phyloP scores from a whole-genome alignment of 495 filamentous ascomycete genomes.

The Daldinia grandis region DNA sequence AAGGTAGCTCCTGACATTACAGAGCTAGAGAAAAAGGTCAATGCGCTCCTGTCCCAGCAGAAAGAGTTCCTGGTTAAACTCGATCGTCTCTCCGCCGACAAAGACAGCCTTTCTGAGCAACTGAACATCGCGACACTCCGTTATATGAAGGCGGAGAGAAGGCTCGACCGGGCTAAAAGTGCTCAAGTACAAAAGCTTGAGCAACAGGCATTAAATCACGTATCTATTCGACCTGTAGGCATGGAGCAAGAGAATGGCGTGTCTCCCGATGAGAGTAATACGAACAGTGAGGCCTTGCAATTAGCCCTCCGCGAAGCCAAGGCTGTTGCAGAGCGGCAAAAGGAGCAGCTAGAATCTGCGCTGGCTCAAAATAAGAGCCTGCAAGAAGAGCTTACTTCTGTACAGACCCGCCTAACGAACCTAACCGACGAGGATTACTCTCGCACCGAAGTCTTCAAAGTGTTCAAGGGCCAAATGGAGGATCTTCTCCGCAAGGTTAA shows the following conservation, averaged over 20 bases:
- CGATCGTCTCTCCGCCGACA: constrained; percentile 78
- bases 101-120: constrained; percentile 82
- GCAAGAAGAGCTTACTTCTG: constrained; percentile 77
- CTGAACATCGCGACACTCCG: constrained; percentile 85
- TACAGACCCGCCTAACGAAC: constrained; percentile 63
- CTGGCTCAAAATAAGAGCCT: constrained; percentile 82
- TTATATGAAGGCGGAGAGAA: constrained; percentile 94
- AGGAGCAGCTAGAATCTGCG: constrained; percentile 82
- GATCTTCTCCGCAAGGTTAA: constrained; percentile 92
- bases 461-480: constrained; percentile 86
- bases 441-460: constrained; percentile 90
- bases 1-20: constrained; percentile 69
- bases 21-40: constrained; percentile 76
- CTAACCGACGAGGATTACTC: constrained; percentile 93
- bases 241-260: constrained; percentile 61
- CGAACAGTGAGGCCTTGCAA: constrained; percentile 67
- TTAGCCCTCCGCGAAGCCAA: constrained; percentile 73
- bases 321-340: constrained; percentile 79
- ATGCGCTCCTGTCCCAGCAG: constrained; percentile 76
- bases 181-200: constrained; percentile 91
- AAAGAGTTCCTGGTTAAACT: constrained; percentile 81
- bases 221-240: constrained; percentile 59
- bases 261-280: constrained; percentile 64
- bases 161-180: constrained; percentile 86
- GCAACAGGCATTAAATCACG: constrained; percentile 78